Evolutionary conservation across 345 rosid species (phyloP), one percentile per base, ranked within the genome.

Genomic region (Ceriops zippeliana): DNA sequence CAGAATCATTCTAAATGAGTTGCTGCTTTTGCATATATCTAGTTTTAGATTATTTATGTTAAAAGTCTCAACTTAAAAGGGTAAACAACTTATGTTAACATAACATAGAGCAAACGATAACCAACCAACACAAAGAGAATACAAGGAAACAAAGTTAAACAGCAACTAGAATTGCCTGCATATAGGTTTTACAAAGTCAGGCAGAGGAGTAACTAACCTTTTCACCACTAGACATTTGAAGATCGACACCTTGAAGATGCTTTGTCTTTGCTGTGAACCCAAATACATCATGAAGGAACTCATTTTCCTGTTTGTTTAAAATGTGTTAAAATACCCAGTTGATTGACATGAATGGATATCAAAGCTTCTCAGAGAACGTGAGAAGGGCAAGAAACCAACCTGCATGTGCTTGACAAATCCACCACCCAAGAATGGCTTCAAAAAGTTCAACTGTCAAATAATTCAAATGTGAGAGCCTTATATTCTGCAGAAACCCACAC

Each of bases 371-470:
- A 56, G 7, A 26, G 0, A 30, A 28, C 22, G 28, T 19, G 34
- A n/a, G 52, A 60, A 30, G 7, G 52, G 31, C 3, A 75, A 67
- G 59, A 35, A 58, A 69, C 89, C 37, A 64, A 93, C 99, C 96
- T 86, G 96, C 93, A 95, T 87, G 82, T 95, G 99, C 79, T 84
- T 95, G 28, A 83, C 84, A 79, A 95, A 95, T 5, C 99, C 99
- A 59, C 98, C 84, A 9, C 93, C 99, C 67, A 95, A 92, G 65
- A 88, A 91, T 73, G 57, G 93, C 87, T 86, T 95, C 76, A 91
- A 60, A 71, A 78, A 95, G 83, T 90, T 90, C 61, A 91, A 77
- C 98, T 95, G 90, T 70, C 51, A 34, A 71, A 74, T 22, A 65
- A 52, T 11, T 20, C 11, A 61, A 73, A 64, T 28, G 2, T 26